Conservation (phyloP, 2,329 filamentous ascomycete genomes). For the Dendryphion nanum region DNA sequence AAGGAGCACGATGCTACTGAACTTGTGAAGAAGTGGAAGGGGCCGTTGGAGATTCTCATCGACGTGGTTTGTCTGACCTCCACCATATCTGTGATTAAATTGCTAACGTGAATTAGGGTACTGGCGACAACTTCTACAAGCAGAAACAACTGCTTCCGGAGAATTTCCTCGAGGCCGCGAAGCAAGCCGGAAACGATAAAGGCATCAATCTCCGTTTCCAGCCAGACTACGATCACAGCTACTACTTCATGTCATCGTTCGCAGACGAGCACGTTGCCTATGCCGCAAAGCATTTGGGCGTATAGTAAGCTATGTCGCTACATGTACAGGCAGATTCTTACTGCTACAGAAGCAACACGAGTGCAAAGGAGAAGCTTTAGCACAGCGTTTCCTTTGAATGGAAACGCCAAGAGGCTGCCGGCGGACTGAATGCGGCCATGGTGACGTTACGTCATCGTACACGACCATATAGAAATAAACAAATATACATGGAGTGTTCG, state of each 20-base stretch:
- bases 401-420: no score
- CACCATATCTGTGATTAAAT: not conserved
- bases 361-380: conserved; percentile 26
- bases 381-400: no score
- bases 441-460: no score
- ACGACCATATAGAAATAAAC: no score
- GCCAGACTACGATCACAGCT: conserved; percentile 92
- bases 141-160: conserved; percentile 88
- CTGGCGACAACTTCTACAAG: conserved; percentile 95
- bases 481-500: no score
- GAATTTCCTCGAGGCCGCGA: conserved; percentile 80
- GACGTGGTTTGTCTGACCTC: conserved; percentile 67
- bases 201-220: conserved; percentile 82
- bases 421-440: no score
- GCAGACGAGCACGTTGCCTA: conserved; percentile 87
- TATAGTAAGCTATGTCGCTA: conserved; percentile 45
- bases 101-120: conserved; percentile 61
- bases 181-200: conserved; percentile 67
- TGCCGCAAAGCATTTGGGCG: conserved; percentile 78
- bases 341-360: conserved; percentile 32
- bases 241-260: conserved; percentile 94
- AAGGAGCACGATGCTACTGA: conserved; percentile 90
- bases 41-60: conserved; percentile 73
- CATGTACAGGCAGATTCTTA: conserved; percentile 17
- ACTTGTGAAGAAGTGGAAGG: conserved; percentile 73